Conservation (phyloP, 73 alveolate species). For the Blepharisma stoltei region DNA sequence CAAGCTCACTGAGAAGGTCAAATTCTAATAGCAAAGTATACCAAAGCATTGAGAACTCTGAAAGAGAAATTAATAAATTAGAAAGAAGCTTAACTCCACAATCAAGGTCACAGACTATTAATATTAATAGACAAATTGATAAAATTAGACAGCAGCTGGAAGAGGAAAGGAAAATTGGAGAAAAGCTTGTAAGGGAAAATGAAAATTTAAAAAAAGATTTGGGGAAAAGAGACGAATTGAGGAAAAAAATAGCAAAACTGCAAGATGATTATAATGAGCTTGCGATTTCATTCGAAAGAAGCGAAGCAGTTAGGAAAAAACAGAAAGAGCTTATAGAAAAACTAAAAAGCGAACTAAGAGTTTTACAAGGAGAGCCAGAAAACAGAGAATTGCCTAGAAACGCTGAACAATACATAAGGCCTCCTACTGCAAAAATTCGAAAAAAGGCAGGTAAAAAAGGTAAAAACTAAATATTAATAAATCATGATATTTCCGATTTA, state of each 20-base stretch:
- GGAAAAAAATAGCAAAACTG: background rate
- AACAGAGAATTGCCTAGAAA: no score
- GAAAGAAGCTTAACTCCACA: conserved; percentile 27
- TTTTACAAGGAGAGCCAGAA: no score
- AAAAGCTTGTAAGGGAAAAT: conserved; percentile 14
- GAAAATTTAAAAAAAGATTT: conserved; percentile 19
- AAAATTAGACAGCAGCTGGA: background rate
- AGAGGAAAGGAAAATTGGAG: conserved; percentile 19
- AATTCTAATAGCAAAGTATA: background rate
- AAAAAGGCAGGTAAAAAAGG: no score
- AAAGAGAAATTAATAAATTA: background rate
- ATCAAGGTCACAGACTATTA: background rate
- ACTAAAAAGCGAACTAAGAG: background rate
- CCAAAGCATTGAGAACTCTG: conserved; percentile 17
- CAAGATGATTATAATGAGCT: conserved; percentile 27
- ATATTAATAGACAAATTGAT: background rate
- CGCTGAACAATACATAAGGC: no score
- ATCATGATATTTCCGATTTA: no score
- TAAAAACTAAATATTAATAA: no score
- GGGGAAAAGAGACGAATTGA: conserved; percentile 6
- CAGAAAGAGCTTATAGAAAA: conserved; percentile 20
- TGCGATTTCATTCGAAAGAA: background rate
- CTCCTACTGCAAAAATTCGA: no score
- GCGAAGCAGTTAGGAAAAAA: conserved; percentile 21
- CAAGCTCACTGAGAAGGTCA: background rate